Evolutionary conservation across 495 filamentous ascomycete genomes (phyloP).

Genomic region (Pyrenula aspistea): DNA sequence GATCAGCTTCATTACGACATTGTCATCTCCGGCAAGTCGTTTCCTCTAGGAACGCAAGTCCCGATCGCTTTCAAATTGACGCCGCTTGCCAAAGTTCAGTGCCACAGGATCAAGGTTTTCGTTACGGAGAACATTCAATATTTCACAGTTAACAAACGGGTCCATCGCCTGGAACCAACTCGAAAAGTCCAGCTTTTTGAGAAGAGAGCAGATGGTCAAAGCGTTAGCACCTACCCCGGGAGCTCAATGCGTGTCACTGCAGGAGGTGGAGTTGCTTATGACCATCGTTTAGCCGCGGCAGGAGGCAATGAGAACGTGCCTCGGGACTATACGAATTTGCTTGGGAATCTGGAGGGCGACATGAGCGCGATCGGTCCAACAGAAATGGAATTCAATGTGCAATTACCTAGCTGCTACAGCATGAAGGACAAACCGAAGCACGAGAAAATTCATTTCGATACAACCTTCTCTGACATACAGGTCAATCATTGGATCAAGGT

Average conservation of each 20-base stretch:
- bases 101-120: slow-evolving; percentile 90
- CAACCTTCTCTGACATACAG: slow-evolving; percentile 90
- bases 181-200: slow-evolving; percentile 84
- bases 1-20: slow-evolving; percentile 98
- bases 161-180: slow-evolving; percentile 72
- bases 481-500: slow-evolving; percentile 99
- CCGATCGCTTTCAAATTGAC: slow-evolving; percentile 97
- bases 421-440: slow-evolving; percentile 68
- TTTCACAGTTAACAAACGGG: slow-evolving; percentile 75
- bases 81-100: slow-evolving; percentile 89
- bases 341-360: slow-evolving; percentile 66
- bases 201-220: slow-evolving; percentile 72
- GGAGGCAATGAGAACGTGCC: slow-evolving; percentile 45
- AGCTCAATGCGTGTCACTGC: slow-evolving; percentile 69
- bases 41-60: slow-evolving; percentile 82
- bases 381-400: slow-evolving; percentile 94
- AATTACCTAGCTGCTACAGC: slow-evolving; percentile 80
- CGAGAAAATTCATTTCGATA: slow-evolving; percentile 77
- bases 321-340: slow-evolving; percentile 50
- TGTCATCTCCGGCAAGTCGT: slow-evolving; percentile 96
- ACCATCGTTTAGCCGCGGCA: slow-evolving; percentile 45
- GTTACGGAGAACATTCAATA: slow-evolving; percentile 94
- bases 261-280: slow-evolving; percentile 69
- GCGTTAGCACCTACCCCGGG: slow-evolving; percentile 63
- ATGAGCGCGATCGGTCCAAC: slow-evolving; percentile 64